Conservation (phyloP, 1,139 yeast species). For the Saccharomyces pastorianus region DNA sequence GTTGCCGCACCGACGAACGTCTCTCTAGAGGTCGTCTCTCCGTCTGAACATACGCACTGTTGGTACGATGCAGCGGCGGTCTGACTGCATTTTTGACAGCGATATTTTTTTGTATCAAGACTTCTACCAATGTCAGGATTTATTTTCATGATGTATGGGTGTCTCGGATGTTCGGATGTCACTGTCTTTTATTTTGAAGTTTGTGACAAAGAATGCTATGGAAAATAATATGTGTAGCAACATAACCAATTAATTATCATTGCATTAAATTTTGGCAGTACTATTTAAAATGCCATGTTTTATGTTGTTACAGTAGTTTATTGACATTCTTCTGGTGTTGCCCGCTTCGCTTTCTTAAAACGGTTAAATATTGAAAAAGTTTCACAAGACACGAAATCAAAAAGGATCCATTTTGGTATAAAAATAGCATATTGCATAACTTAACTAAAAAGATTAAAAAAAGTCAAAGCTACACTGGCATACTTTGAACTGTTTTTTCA, state of each 20-base stretch:
- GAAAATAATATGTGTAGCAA: background rate
- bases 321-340: background rate
- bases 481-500: background rate
- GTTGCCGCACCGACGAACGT: background rate
- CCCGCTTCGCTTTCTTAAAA: background rate
- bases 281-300: background rate
- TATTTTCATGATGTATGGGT: background rate
- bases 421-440: background rate
- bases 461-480: background rate
- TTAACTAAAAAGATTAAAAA: background rate
- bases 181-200: background rate
- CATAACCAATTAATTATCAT: background rate
- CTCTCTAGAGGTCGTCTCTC: background rate
- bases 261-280: background rate
- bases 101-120: background rate
- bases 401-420: background rate
- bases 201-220: background rate
- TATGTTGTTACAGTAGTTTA: background rate
- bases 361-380: background rate
- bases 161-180: background rate
- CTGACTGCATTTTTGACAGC: background rate
- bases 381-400: constrained; percentile 1
- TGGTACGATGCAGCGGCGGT: background rate
- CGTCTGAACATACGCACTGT: background rate
- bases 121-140: background rate